Conservation (phyloP, 805 yeast genomes). For the Saccharomyces jurei region DNA sequence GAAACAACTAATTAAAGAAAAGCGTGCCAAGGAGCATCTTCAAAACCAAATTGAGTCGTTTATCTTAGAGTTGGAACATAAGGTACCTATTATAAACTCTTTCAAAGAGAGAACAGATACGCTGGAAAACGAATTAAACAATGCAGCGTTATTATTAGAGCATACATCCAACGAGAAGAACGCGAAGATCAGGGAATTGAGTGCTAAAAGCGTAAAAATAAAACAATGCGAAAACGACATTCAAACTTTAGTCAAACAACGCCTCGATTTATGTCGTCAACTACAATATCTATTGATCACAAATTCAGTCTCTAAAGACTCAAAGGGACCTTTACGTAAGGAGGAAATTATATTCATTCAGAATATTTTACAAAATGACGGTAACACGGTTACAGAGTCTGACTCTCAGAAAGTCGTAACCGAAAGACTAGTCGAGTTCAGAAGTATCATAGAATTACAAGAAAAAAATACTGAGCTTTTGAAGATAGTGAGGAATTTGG, state of each 20-base stretch:
- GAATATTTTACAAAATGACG: conserved; percentile 34
- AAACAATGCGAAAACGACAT: conserved; percentile 29
- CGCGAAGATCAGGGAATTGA: conserved; percentile 22
- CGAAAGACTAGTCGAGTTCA: conserved; percentile 64
- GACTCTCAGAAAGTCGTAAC: conserved; percentile 67
- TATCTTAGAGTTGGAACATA: conserved; percentile 64
- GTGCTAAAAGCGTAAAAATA: conserved; percentile 9
- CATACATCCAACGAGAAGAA: conserved; percentile 42
- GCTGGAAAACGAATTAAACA: conserved; percentile 46
- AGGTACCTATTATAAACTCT: conserved; percentile 65
- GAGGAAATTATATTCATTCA: conserved; percentile 59
- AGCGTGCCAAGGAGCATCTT: conserved; percentile 57
- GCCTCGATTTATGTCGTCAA: conserved; percentile 70
- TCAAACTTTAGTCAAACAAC: conserved; percentile 42
- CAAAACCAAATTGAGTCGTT: conserved; percentile 62
- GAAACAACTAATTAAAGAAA: conserved; percentile 58
- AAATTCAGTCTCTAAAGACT: conserved; percentile 45
- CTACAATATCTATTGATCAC: conserved; percentile 65
- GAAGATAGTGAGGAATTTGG: conserved; percentile 49
- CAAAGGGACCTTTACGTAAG: conserved; percentile 50
- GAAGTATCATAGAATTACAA: conserved; percentile 58
- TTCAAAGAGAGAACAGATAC: conserved; percentile 49
- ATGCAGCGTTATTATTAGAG: conserved; percentile 49
- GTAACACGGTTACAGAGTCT: conserved; percentile 23
- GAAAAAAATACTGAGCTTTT: conserved; percentile 66